phyloP scores from a whole-genome alignment of 2,329 filamentous ascomycete genomes.

The Pestalotiopsis sp. region DNA sequence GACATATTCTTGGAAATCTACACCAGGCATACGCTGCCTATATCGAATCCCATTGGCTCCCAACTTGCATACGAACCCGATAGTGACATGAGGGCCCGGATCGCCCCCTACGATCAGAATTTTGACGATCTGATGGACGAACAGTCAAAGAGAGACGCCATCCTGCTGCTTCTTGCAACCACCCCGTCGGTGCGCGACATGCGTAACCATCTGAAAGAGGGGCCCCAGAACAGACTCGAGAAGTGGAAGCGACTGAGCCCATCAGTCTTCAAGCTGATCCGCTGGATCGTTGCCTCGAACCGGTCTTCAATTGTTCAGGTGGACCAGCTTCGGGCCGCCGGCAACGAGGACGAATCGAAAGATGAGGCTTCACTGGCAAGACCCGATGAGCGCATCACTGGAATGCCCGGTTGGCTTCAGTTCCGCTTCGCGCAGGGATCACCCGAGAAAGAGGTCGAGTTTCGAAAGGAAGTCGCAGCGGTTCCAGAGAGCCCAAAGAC shows the following conservation, averaged over 20 bases:
- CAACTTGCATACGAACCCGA: not conserved
- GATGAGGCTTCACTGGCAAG: conserved; percentile 14
- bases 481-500: conserved; percentile 51
- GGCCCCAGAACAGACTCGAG: conserved; percentile 42
- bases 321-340: conserved; percentile 40
- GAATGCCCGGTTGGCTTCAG: conserved; percentile 72
- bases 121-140: conserved; percentile 55
- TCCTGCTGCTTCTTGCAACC: conserved; percentile 55
- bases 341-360: conserved; percentile 14
- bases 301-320: conserved; percentile 84
- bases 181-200: conserved; percentile 66
- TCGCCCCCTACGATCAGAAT: conserved; percentile 52
- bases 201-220: conserved; percentile 47
- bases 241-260: conserved; percentile 61
- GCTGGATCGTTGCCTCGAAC: conserved; percentile 91
- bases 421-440: conserved; percentile 89
- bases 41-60: conserved; percentile 9
- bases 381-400: conserved; percentile 57
- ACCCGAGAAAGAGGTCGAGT: conserved; percentile 82
- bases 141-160: conserved; percentile 51
- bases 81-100: not conserved
- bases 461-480: conserved; percentile 63
- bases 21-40: conserved; percentile 21
- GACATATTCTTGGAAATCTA: conserved; percentile 22
- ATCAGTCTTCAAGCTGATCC: conserved; percentile 68